Evolutionary conservation across 1,284 basidiomycete species (phyloP), one percentile per base, ranked within the genome.

Genomic region (Cutaneotrichosporon dermatis): DNA sequence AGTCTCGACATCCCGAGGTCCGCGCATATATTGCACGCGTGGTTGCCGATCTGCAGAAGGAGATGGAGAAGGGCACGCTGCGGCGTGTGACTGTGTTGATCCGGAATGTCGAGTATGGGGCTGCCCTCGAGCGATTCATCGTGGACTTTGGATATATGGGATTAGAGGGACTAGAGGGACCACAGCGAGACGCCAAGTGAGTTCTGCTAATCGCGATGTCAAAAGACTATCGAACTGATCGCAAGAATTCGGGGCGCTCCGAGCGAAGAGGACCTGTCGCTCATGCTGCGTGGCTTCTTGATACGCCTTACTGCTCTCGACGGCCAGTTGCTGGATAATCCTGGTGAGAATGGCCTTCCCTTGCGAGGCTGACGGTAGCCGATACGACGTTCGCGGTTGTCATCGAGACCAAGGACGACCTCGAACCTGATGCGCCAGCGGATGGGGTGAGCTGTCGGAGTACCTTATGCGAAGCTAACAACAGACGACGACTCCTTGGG

Each of bases 1-100:
- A 96, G 77, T 92, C 90, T 4, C 87, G 92, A 5, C 90, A 94
- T 71, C 92, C 92, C 0, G 84, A 84, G 35, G 80, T 98, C 51
- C 89, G 90, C 67, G 86, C 89, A 48, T 98, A 97, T 75, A 88
- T 98, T 53, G 85, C 88, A 8, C 86, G 87, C 10, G 87, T 90
- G 0, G 82, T 92, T 54, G 86, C 85, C 62, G 86, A 89, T 12
- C 75, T 93, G 6, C 80, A 82, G 6, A 86, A 88, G 59, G 92
- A 96, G 73, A 80, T 97, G 34, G 60, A 66, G 40, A 40, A 37
- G 16, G 73, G 73, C 4, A 66, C 60, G 34, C 51, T 72, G 11
- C 59, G 63, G 42, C 48, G 74, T 12, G 61, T 71, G 39, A 74
- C 89, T 1, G 79, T 94, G 3, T 86, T 91, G 10, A 86, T 94